Percentiles rank a stretch among this genome's conserved stretches.
Evolutionary conservation across 2,329 filamentous ascomycete species (phyloP).

Genomic region (Fusarium kyushuense): DNA sequence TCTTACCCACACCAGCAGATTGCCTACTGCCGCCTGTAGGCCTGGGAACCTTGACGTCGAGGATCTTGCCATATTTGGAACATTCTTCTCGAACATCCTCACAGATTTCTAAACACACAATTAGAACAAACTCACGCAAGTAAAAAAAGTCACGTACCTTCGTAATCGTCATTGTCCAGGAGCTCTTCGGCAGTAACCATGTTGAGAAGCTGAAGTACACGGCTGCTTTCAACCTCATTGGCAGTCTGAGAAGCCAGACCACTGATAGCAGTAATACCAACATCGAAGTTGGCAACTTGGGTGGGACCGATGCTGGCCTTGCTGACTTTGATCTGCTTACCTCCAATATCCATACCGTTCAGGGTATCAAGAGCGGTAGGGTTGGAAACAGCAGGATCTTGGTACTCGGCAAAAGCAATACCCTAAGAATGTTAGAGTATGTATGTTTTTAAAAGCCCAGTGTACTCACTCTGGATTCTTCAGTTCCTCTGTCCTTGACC

Average conservation of each 20-base stretch:
- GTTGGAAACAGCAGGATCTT: constrained; percentile 76
- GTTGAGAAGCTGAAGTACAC: constrained; percentile 93
- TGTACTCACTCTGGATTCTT: constrained; percentile 83
- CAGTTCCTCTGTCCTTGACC: constrained; percentile 86
- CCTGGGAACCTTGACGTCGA: constrained; percentile 93
- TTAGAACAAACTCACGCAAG: constrained; percentile 50
- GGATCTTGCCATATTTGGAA: constrained; percentile 84
- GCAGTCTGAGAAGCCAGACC: constrained; percentile 93
- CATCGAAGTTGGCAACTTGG: constrained; percentile 92
- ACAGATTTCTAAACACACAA: constrained; percentile 79
- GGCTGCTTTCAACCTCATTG: constrained; percentile 80
- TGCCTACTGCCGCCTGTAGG: constrained; percentile 86
- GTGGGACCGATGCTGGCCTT: constrained; percentile 93
- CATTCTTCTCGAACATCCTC: constrained; percentile 96
- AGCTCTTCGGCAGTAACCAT: constrained; percentile 98
- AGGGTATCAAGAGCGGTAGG: constrained; percentile 89
- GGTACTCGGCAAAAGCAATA: constrained; percentile 96
- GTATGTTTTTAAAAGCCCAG: no score
- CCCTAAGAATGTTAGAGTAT: constrained; percentile 69
- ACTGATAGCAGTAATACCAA: constrained; percentile 97
- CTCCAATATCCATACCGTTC: constrained; percentile 93
- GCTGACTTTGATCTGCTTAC: constrained; percentile 84
- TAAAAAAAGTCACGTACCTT: constrained; percentile 69
- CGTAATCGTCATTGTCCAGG: constrained; percentile 93
- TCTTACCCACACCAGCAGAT: constrained; percentile 93